Evolutionary conservation across 2,329 filamentous ascomycete species (phyloP), one percentile per base, ranked within the genome.

Genomic region (Aspergillus ruber): DNA sequence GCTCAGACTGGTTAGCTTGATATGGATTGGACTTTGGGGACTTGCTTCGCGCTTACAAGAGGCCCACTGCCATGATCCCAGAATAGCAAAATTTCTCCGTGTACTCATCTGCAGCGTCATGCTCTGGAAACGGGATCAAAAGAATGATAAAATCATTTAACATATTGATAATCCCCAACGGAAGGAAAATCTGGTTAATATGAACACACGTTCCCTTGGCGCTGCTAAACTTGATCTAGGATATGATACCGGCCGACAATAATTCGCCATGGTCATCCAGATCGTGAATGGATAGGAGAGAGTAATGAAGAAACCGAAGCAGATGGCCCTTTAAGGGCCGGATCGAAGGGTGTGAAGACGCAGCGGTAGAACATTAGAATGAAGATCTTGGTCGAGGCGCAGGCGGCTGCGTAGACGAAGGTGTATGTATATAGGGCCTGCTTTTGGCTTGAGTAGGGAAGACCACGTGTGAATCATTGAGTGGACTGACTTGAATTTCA

Each of bases 351-450:
- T 12, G 48, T 46, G 15, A 60, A 57, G 20, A 61, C 51, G 5
- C 57, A 51, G 21, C 51, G 48, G 27, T 61, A 61, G 48, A 60
- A 59, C 33, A 21, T 21, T 21, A 21, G 52, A n/a, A 61, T 56
- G 4, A 55, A 59, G 9, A 54, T 13, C 36, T 56, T 54, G 41
- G 51, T 56, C 1, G 51, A 32, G 18, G 54, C 49, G 3, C 55
- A 48, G 23, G 52, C 43, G 33, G 43, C 40, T 18, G 50, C 43
- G 32, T 58, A 57, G 36, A 58, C 23, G 21, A 55, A 47, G 20
- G 48, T 46, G 25, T 55, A 55, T 2, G 52, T 39, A 23, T 49
- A 50, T 3, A 56, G 50, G 8, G 50, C 41, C 21, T 43, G n/a
- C 1, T 8, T 43, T 4, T 27, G 6, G n/a, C 8, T 7, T 23